Percentiles rank a stretch among this genome's conserved stretches.
These are phyloP conservation scores for Pseudogymnoascus sp. DNA, from an alignment of 2,329 filamentous ascomycete species.

Conservation along the genomic window DNA sequence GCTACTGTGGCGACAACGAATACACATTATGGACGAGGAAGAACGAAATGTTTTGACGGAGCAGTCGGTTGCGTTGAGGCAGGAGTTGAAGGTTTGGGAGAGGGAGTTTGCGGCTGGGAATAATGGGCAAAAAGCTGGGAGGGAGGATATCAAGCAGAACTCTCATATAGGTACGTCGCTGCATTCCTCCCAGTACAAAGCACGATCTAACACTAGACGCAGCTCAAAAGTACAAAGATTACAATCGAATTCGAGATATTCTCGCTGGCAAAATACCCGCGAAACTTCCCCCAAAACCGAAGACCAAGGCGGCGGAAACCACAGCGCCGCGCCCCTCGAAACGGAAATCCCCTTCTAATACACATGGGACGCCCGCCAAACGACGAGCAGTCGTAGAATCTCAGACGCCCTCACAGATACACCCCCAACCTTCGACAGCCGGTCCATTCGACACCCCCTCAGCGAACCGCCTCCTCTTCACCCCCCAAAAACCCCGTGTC, in stretches of 20 bases:
- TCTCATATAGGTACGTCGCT: conserved; percentile 53
- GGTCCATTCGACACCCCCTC: conserved; percentile 47
- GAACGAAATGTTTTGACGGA: conserved; percentile 14
- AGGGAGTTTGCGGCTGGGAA: conserved; percentile 54
- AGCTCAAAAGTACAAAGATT: conserved; percentile 71
- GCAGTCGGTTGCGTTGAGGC: conserved; percentile 46
- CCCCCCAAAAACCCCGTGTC: conserved; percentile 47
- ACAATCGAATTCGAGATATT: conserved; percentile 55
- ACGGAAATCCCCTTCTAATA: conserved; percentile 18
- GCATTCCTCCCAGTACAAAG: background rate
- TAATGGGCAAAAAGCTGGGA: conserved; percentile 57
- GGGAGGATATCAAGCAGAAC: conserved; percentile 69
- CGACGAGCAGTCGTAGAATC: conserved; percentile 32
- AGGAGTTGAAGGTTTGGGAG: conserved; percentile 68
- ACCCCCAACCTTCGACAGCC: conserved; percentile 29
- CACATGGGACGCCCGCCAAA: conserved; percentile 42
- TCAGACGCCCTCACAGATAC: conserved; percentile 39
- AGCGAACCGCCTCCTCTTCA: conserved; percentile 50
- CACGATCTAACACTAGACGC: conserved; percentile 14
- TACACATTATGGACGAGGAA: conserved; percentile 10
- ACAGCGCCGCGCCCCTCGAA: conserved; percentile 1
- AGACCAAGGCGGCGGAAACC: conserved; percentile 30
- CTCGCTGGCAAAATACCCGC: conserved; percentile 43
- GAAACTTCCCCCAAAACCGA: conserved; percentile 21
- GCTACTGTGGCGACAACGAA: background rate